Evolutionary conservation across 306 rosid species (phyloP), one percentile per base, ranked within the genome.

Genomic region (Styphnolobium japonicum): DNA sequence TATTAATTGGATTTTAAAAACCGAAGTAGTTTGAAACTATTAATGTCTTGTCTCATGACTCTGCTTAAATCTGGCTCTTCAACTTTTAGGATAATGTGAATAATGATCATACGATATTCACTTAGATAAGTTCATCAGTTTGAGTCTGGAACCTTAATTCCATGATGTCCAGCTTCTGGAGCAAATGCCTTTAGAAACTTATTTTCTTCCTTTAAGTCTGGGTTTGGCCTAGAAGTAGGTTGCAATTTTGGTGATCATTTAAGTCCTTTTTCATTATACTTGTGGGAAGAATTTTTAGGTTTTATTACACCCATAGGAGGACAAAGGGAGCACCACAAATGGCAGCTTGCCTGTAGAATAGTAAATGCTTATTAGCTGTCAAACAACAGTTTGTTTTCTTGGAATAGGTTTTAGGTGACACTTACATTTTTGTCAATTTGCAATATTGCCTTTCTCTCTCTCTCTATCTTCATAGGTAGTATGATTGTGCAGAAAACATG

Each of bases 351-450:
- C 11, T 70, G 16, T 23, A 34, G 46, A 29, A 27, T n/a, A 49
- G 43, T 52, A 33, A 36, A 19, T 53, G 53, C 39, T 53, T 40
- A 40, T 8, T 40, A 10, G 46, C 1, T 40, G 46, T 40, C 46
- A 40, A 40, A 40, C 46, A 40, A 40, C 46, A 40, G 46, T 2
- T 10, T 40, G 46, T 9, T 10, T 10, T 10, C 1, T 27, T 27
- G 31, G 3, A n/a, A n/a, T n/a, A n/a, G n/a, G n/a, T n/a, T n/a
- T n/a, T n/a, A n/a, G n/a, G n/a, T n/a, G 36, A 27, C 65, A 71
- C 15, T 53, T 34, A 21, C 21, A 67, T 67, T 67, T 67, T 67
- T 55, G 78, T 60, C 60, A 43, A 74, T 43, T 37, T 74, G 58
- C 79, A 25, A 19, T 25, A 12, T 0, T n/a, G 45, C 11, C 80